Evolutionary conservation across 2,329 filamentous ascomycete species (phyloP), one percentile per base, ranked within the genome.

Genomic region (Aspergillus melleus): DNA sequence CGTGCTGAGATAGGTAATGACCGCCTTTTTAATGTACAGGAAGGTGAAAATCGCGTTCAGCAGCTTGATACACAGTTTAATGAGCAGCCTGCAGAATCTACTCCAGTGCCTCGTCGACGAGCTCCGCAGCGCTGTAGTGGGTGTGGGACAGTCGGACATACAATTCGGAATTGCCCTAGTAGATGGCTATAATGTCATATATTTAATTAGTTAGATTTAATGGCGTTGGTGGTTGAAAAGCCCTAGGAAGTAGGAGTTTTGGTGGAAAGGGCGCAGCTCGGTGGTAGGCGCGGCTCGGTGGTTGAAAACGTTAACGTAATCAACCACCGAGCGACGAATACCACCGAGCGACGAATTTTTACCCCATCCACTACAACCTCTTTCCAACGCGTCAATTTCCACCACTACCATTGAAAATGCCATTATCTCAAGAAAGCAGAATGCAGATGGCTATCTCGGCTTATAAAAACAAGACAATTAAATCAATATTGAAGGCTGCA

Each of bases 31-130:
- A 22, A 6, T 29, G 20, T 57, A 42, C 29, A 57, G 12, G 9
- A 57, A 12, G 54, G 46, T 42, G 6, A 52, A 29, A 57, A 51
- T 26, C 46, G 19, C 3, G 22, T 51, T 30, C 20, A 52, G 54
- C 46, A 57, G 47, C 47, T 57, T 57, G n/a, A 44, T 57, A 57
- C 16, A 1, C 29, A 42, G n/a, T n/a, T 52, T 51, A 44, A 51
- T 57, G 8, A 57, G 46, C 12, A 42, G 10, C 12, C n/a, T 42
- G 9, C 6, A 1, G 36, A 42, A n/a, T n/a, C 36, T 42, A 42
- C 36, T 14, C 9, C 9, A 12, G 10, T 42, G 12, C 9, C 36
- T 42, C 36, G 36, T 10, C 36, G n/a, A n/a, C 36, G 36, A 42
- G 36, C 36, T 42, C 36, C 36, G n/a, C 36, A 12, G 2, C 36